Conservation (phyloP, 208 protist genomes). For the Herpetomonas muscarum region DNA sequence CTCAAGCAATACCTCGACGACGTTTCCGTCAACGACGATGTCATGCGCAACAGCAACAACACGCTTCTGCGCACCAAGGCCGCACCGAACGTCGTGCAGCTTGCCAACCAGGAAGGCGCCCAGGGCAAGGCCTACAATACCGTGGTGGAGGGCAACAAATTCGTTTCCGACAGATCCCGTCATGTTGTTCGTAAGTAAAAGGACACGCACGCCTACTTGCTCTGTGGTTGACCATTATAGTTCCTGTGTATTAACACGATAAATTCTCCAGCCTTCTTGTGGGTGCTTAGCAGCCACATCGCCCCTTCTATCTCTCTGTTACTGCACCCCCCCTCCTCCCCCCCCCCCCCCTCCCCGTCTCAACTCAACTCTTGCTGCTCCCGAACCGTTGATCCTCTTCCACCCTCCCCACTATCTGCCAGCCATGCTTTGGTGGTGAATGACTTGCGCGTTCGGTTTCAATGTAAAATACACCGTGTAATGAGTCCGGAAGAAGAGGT, state of each 20-base stretch:
- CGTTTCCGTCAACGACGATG: constrained; percentile 92
- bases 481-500: no score
- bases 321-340: not conserved
- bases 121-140: constrained; percentile 34
- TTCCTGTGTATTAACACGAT: not conserved
- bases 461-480: no score
- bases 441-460: no score
- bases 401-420: no score
- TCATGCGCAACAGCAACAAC: constrained; percentile 68
- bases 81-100: constrained; percentile 65
- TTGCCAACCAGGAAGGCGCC: constrained; percentile 12
- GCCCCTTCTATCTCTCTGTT: not conserved
- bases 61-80: constrained; percentile 41
- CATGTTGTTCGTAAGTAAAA: constrained; percentile 35
- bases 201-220: no score
- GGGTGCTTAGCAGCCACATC: not conserved
- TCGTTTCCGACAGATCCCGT: constrained; percentile 53
- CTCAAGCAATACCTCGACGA: constrained; percentile 96
- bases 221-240: no score
- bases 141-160: constrained; percentile 84
- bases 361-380: not conserved
- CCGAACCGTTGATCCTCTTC: not conserved
- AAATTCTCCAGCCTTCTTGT: not conserved
- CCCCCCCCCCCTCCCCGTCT: constrained; percentile 1
- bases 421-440: no score